Evolutionary conservation across 2,329 filamentous ascomycete species (phyloP), one percentile per base, ranked within the genome.

Genomic region (Ceratocystis albifundus): DNA sequence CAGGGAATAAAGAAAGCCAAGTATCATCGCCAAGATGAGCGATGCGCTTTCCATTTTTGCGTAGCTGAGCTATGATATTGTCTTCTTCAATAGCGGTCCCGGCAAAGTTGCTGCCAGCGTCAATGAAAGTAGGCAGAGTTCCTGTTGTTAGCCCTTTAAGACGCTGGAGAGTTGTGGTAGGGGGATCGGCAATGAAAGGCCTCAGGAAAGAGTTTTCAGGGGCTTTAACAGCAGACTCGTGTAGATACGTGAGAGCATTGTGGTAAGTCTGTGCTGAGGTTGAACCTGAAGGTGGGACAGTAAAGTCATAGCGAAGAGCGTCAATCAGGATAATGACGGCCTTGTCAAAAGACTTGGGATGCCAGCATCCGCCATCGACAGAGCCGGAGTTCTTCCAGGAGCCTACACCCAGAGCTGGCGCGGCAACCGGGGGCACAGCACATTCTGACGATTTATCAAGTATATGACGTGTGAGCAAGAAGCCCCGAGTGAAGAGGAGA

Each of bases 21-120:
- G 94, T 99, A 76, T 99, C 93, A 74, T 99, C 94, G n/a, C 94
- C 94, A 46, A 99, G 79, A 72, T 99, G 95, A 4, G 92, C 94
- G 70, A 99, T 84, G 69, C 83, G 89, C 79, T 90, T 77, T 75
- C 83, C 72, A 76, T 85, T 76, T 77, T 88, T 73, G 75, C 80
- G 74, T 78, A 88, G 74, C 75, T 96, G 75, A 81, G 86, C 77
- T 77, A 88, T 72, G 77, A 87, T 70, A 78, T 95, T 79, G 74
- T 99, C 94, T 78, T 99, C 94, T 67, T 96, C 92, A 71, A 99
- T 96, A 4, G 90, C 90, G 2, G 89, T 96, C 1, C 94, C 94
- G 0, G 90, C 91, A 75, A 99, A 99, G 76, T 93, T 99, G 69
- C 90, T 96, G 0, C 94, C 94, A 10, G 90, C 84, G 74, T 99